Base-by-base conservation (phyloP, 768 basidiomycete species). In the Leccinum variicolor region DNA sequence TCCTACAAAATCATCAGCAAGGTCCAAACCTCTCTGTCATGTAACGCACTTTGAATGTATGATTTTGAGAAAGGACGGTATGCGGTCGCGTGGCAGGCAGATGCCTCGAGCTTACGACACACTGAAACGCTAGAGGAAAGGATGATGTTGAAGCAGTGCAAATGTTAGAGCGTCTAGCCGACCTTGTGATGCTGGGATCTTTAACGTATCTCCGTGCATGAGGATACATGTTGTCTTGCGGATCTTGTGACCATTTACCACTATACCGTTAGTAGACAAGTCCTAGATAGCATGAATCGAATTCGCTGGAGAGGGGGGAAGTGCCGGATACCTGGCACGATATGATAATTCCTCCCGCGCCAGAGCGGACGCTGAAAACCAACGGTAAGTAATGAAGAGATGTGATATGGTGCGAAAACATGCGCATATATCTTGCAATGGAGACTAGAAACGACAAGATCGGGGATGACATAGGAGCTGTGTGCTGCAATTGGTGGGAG, bases 401-500 rank as follows among this genome's bases (percentile, higher is more conserved):
- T 26, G 21, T 1, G 28, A 29, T 49, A 59, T 8, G 8, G 34
- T 0, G 43, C 49, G 17, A 43, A 45, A 6, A 75, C 81, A 68
- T 64, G 88, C 90, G 87, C 90, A 81, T 90, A 86, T 79, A 89
- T 71, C 69, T 86, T 88, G 78, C 87, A 91, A 69, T 90, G 87
- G 34, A 89, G 64, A 49, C 79, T 82, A 4, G 90, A 93, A 19
- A 92, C 84, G 41, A 82, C 77, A 15, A 74, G 65, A 52, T 89
- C 85, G 19, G 79, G 66, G 29, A 91, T 74, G 28, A 89, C 80
- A 63, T 92, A 93, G 41, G 87, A 75, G 61, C 76, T 76, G 51
- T 46, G 50, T 51, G 55, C 28, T 25, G 15, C n/a, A 28, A 29
- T 68, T 13, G 11, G 54, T 13, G 29, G 26, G n/a, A 49, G 34